Evolutionary conservation across 345 rosid genomes (phyloP).

Genomic region (Citrus medica): DNA sequence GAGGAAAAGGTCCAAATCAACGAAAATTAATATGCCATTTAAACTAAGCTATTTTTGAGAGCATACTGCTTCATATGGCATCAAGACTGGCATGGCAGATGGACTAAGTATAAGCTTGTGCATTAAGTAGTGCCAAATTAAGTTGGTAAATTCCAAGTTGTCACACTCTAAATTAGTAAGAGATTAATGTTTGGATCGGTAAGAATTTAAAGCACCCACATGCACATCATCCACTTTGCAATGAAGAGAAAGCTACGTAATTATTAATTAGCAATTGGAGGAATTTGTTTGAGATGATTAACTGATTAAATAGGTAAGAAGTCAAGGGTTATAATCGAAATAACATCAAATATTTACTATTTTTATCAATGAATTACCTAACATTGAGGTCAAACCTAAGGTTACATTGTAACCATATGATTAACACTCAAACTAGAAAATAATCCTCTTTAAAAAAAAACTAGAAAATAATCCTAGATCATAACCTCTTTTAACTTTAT

Average conservation of each 20-base stretch:
- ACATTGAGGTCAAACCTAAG: neutral
- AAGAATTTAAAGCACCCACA: slow-evolving; percentile 22
- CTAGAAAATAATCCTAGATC: neutral
- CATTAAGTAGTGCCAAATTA: neutral
- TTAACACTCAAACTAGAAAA: neutral
- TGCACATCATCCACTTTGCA: slow-evolving; percentile 10
- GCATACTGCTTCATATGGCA: slow-evolving; percentile 3
- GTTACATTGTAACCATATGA: neutral
- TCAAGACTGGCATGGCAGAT: neutral
- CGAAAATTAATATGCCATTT: slow-evolving; percentile 18
- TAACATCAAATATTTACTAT: neutral
- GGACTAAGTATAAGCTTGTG: neutral
- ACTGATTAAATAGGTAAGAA: too few relatives aligned
- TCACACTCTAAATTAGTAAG: slow-evolving; percentile 14
- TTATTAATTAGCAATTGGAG: neutral
- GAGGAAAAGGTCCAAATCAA: neutral
- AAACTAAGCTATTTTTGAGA: slow-evolving; percentile 3
- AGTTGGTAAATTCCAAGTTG: slow-evolving; percentile 23
- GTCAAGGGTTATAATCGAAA: too few relatives aligned
- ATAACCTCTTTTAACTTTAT: neutral
- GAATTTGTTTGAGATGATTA: neutral
- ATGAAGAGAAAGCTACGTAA: neutral
- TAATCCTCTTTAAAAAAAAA: neutral
- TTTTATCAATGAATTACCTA: neutral
- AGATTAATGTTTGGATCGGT: slow-evolving; percentile 1